A percentile compares a stretch with the other conserved stretches of the same genome.
Evolutionary conservation across 345 rosid genomes (phyloP).

Genomic region (Rhizophora apiculata): DNA sequence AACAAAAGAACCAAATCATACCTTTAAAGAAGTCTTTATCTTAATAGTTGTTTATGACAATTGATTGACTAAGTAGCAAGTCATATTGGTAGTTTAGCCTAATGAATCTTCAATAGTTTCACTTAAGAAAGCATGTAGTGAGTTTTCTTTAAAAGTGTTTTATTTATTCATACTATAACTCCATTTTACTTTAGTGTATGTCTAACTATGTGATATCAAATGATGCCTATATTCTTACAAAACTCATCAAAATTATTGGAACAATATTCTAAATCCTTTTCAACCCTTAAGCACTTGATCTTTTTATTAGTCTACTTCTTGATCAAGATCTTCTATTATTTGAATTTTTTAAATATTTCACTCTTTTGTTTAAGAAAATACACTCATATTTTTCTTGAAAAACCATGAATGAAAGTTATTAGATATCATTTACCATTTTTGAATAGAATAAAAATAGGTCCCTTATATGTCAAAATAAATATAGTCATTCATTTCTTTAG

Average conservation of each 20-base stretch:
- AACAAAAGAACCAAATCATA: not conserved
- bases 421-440: too few relatives aligned
- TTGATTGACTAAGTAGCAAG: not conserved
- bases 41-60: not conserved
- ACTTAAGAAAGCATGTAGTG: not conserved
- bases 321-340: too few relatives aligned
- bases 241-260: not conserved
- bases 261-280: not conserved
- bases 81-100: too few relatives aligned
- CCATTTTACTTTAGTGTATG: not conserved
- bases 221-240: not conserved
- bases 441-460: too few relatives aligned
- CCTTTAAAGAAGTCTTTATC: not conserved
- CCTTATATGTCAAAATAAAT: too few relatives aligned
- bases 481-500: not conserved
- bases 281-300: not conserved
- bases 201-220: not conserved
- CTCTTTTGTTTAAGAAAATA: too few relatives aligned
- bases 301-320: not conserved
- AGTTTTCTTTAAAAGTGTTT: not conserved
- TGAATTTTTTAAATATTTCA: too few relatives aligned
- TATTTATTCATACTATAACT: not conserved
- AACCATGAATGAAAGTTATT: too few relatives aligned
- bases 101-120: not conserved
- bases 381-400: too few relatives aligned